Percentiles rank a stretch among this genome's conserved stretches.
phyloP scores from a whole-genome alignment of 192 early-diverging fungal genomes.

The Linnemannia hyalina region DNA sequence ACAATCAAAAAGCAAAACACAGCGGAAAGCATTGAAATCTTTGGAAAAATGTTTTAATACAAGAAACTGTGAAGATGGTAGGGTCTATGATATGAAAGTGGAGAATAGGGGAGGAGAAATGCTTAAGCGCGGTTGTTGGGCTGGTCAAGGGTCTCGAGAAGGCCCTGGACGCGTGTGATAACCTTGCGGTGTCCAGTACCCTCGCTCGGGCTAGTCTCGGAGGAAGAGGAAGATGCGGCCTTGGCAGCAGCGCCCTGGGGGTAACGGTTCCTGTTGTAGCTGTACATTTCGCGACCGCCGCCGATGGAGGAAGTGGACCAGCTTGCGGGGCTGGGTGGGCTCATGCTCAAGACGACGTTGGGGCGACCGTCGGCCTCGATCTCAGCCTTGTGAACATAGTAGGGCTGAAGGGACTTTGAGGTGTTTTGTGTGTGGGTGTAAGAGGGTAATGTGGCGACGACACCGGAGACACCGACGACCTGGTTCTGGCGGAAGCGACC shows the following conservation, averaged over 20 bases:
- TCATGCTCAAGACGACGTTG: constrained; percentile 48
- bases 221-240: background rate
- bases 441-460: constrained; percentile 65
- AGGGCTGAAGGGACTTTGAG: constrained; percentile 63
- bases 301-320: constrained; percentile 20
- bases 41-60: background rate
- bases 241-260: constrained; percentile 17
- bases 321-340: constrained; percentile 11
- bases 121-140: constrained; percentile 18
- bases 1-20: background rate
- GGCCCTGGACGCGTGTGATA: constrained; percentile 39
- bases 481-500: constrained; percentile 56
- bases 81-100: constrained; percentile 14
- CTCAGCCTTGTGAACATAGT: constrained; percentile 74
- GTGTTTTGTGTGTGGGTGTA: constrained; percentile 51
- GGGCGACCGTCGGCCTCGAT: constrained; percentile 64
- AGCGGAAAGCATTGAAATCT: background rate
- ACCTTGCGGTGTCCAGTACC: constrained; percentile 18
- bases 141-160: constrained; percentile 43
- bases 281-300: constrained; percentile 1
- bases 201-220: background rate
- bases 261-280: constrained; percentile 17
- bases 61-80: background rate
- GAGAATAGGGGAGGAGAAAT: background rate
- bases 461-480: constrained; percentile 75